phyloP scores from a whole-genome alignment of 176 grass and related monocot genomes.

The Chrysopogon serrulatus region DNA sequence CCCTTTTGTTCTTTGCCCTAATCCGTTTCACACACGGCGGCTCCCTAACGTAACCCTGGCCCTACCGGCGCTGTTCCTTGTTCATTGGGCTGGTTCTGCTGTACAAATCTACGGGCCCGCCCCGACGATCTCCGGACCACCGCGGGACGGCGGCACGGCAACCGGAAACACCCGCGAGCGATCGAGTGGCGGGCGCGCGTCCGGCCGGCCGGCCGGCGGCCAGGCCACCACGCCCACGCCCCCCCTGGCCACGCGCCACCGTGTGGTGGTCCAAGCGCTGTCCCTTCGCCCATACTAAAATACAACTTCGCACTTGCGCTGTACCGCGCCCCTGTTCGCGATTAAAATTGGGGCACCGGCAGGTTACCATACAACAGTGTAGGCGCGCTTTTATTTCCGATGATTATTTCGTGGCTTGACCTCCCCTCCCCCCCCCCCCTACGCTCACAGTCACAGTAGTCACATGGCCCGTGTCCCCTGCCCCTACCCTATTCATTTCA shows the following conservation, averaged over 20 bases:
- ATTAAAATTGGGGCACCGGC: background rate
- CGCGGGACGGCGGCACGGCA: background rate
- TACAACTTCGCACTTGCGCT: conserved; percentile 1
- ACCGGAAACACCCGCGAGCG: background rate
- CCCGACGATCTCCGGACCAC: background rate
- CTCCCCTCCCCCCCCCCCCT: too few relatives aligned
- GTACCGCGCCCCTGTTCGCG: background rate
- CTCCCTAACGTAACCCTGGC: background rate
- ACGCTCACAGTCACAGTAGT: too few relatives aligned
- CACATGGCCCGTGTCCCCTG: conserved; percentile 27
- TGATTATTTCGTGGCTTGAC: background rate
- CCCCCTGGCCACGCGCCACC: too few relatives aligned
- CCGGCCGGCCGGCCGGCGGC: background rate
- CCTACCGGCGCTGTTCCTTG: background rate
- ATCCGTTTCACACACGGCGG: background rate
- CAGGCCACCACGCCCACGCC: too few relatives aligned
- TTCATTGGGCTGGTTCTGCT: background rate
- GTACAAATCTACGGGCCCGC: background rate
- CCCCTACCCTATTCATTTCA: too few relatives aligned
- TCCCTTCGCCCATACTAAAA: background rate
- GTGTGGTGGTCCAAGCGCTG: background rate
- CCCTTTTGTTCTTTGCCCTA: background rate
- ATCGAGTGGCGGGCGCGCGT: conserved; percentile 5
- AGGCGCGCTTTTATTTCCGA: background rate
- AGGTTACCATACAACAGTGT: background rate